These are phyloP conservation scores for Actinomucor elegans DNA, from an alignment of 371 early-diverging fungal species.

Conservation along the genomic window DNA sequence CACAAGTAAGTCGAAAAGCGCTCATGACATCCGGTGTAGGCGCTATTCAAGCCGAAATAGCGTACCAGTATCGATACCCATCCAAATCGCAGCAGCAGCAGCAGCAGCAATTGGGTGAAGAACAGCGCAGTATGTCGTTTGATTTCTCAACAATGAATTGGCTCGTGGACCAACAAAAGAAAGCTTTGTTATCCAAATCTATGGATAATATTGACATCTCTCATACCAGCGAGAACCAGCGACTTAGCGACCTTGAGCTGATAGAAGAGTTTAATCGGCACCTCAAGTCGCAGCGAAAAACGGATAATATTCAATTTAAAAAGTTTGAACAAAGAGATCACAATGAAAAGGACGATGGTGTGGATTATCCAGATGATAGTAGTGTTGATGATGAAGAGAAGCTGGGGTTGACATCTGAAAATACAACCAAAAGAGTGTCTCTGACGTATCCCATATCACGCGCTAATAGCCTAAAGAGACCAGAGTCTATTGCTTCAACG, in stretches of 20 bases:
- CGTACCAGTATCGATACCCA: slow-evolving; percentile 45
- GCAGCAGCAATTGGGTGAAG: too few relatives aligned
- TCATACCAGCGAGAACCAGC: neutral
- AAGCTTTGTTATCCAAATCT: slow-evolving; percentile 3
- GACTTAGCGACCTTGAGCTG: slow-evolving; percentile 16
- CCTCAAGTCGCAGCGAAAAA: slow-evolving; percentile 23
- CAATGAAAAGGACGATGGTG: neutral
- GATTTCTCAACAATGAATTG: slow-evolving; percentile 18
- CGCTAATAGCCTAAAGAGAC: slow-evolving; percentile 4
- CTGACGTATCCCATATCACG: slow-evolving; percentile 19
- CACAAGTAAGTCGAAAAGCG: slow-evolving; percentile 54
- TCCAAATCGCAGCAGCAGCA: too few relatives aligned
- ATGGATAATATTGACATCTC: neutral
- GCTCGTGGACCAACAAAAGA: slow-evolving; percentile 32
- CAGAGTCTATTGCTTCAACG: neutral
- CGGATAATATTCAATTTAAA: slow-evolving; percentile 23
- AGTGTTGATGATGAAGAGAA: slow-evolving; percentile 7
- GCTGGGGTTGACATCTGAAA: too few relatives aligned
- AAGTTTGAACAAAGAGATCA: slow-evolving; percentile 24
- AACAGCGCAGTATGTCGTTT: neutral
- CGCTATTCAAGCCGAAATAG: slow-evolving; percentile 65
- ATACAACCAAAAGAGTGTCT: neutral
- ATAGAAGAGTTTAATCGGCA: slow-evolving; percentile 28
- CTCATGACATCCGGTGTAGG: slow-evolving; percentile 61
- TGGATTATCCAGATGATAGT: slow-evolving; percentile 24